A percentile compares a stretch with the other conserved stretches of the same genome.
phyloP scores from a whole-genome alignment of 805 yeast genomes.

The Saturnispora saitoi region DNA sequence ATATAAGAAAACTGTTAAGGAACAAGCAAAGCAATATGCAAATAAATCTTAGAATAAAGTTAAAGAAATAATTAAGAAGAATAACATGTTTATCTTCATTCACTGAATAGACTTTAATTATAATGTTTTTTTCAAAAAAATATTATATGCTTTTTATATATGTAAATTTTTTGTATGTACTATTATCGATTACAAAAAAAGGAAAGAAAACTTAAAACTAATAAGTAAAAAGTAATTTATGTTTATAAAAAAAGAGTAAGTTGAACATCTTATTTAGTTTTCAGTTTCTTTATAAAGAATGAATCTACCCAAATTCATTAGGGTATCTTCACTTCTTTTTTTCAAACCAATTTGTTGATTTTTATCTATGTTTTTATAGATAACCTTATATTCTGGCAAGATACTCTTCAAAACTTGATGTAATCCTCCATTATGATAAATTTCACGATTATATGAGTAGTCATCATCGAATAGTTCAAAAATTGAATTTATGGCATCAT shows the following conservation, averaged over 20 bases:
- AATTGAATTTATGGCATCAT: conserved; percentile 56
- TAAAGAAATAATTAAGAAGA: background rate
- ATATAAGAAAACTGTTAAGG: conserved; percentile 69
- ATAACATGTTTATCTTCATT: background rate
- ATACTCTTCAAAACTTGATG: conserved; percentile 34
- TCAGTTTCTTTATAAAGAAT: conserved; percentile 63
- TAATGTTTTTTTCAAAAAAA: background rate
- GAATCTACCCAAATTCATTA: conserved; percentile 62
- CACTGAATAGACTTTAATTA: background rate
- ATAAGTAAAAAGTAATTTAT: conserved; percentile 1
- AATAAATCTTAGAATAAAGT: conserved; percentile 17
- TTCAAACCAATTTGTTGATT: conserved; percentile 50
- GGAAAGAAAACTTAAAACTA: background rate
- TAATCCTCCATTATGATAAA: conserved; percentile 52
- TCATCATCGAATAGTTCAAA: conserved; percentile 79
- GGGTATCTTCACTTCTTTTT: conserved; percentile 55
- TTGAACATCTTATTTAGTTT: conserved; percentile 5
- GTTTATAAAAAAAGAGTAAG: background rate
- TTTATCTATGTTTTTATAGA: conserved; percentile 59
- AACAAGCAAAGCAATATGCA: conserved; percentile 72
- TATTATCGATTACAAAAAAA: background rate
- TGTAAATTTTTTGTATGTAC: conserved; percentile 2
- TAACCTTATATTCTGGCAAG: conserved; percentile 40
- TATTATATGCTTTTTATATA: background rate
- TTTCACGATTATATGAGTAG: conserved; percentile 56